A percentile compares a stretch with the other conserved stretches of the same genome.
phyloP scores from a whole-genome alignment of 805 yeast species.

The Tetrapisispora namnaoensis region DNA sequence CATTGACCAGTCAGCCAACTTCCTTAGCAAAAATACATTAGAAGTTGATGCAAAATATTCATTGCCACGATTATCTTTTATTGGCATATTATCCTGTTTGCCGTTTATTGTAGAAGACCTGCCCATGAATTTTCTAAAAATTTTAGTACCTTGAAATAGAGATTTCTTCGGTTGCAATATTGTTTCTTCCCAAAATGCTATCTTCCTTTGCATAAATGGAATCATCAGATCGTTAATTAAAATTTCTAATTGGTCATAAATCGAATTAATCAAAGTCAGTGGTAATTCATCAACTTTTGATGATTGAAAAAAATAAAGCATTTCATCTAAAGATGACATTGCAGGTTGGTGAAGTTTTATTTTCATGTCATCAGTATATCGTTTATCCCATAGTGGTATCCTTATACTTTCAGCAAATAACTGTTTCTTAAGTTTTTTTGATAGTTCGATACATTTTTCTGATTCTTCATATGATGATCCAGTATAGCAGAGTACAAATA shows the following conservation, averaged over 20 bases:
- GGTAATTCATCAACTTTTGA: constrained; percentile 12
- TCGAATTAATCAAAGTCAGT: constrained; percentile 12
- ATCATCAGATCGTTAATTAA: constrained; percentile 29
- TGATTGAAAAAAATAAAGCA: constrained; percentile 11
- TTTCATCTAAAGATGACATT: constrained; percentile 19
- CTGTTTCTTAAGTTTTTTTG: constrained; percentile 35
- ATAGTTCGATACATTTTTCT: constrained; percentile 32
- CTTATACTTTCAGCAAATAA: constrained; percentile 29
- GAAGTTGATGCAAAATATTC: constrained; percentile 54
- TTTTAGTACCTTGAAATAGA: constrained; percentile 55
- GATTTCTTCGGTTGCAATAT: constrained; percentile 69
- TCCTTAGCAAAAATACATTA: constrained; percentile 65
- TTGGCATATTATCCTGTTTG: constrained; percentile 13
- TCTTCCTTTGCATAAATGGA: constrained; percentile 79
- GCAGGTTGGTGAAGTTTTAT: constrained; percentile 23
- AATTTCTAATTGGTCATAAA: constrained; percentile 19
- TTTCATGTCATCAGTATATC: constrained; percentile 3
- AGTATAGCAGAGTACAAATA: constrained; percentile 44
- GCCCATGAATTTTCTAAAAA: constrained; percentile 36
- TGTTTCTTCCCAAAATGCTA: constrained; percentile 80
- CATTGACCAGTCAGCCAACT: constrained; percentile 86
- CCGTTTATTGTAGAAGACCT: constrained; percentile 5
- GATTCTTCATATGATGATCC: constrained; percentile 36
- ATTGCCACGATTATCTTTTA: constrained; percentile 39
- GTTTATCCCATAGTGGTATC: constrained; percentile 22